Evolutionary conservation across 192 early-diverging fungal species (phyloP), one percentile per base, ranked within the genome.

Genomic region (Helicostylum pulchrum): DNA sequence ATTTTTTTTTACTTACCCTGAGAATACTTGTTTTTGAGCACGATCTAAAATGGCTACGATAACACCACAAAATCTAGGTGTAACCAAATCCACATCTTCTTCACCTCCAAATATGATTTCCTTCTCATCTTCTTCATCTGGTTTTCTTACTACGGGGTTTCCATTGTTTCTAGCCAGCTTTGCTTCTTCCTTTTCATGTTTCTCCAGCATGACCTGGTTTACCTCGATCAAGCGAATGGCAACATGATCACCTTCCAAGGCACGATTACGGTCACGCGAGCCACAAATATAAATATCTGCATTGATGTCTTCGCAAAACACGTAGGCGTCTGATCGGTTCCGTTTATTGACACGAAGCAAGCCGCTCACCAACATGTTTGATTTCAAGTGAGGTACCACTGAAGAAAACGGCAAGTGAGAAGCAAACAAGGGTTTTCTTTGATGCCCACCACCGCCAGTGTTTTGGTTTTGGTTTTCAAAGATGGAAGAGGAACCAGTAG

Each of bases 261-360:
- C 88, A 26, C 92, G 81, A 69, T 94, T 94, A 7, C 88, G 82
- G 51, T 80, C 75, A 49, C 78, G 80, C 30, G 80, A 80, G 7
- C 90, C 90, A 44, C 77, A 83, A 31, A 94, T 90, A 59, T 83
- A 88, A 12, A 94, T 82, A 64, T 94, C 92, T 5, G 83, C 78
- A 58, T 83, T 83, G 2, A 87, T 56, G 17, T 75, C 79, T 43
- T 91, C 88, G 7, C 87, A 77, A 8, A 87, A 85, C 17, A 93
- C 92, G 73, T 97, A 97, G 20, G 90, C 93, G 59, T 94, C 92
- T 32, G 78, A 84, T n/a, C 87, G 77, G 69, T 90, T 89, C 54
- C 84, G 81, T 47, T 88, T 89, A 76, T 92, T 97, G 68, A 94
- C 85, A 48, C 94, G 84, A 4, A 97, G 64, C 1, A 85, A 75